Evolutionary conservation across 75 land plant species (phyloP).

Genomic region (Picea sitchensis): DNA sequence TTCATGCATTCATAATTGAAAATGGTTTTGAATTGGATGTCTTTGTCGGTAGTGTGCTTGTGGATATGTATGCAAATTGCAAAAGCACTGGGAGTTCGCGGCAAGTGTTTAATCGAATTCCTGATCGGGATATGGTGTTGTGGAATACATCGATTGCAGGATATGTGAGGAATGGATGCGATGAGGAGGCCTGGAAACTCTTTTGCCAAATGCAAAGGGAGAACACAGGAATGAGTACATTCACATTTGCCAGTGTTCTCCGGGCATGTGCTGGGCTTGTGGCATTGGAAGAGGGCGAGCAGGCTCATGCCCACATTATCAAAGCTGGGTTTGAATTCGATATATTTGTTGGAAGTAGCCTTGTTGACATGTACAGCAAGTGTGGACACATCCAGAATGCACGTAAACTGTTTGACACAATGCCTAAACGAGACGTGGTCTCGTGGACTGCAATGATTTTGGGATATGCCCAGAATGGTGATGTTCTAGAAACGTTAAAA

Average conservation of each 20-base stretch:
- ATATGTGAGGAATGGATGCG: neutral
- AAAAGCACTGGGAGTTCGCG: too few species aligned
- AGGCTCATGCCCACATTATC: slow-evolving; percentile 56
- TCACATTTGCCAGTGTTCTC: slow-evolving; percentile 49
- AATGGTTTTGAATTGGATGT: slow-evolving; percentile 2
- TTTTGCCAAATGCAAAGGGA: slow-evolving; percentile 34
- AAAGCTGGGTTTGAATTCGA: slow-evolving; percentile 49
- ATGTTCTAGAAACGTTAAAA: slow-evolving; percentile 16
- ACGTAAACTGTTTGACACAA: slow-evolving; percentile 32
- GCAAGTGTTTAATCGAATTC: too few species aligned
- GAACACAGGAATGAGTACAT: slow-evolving; percentile 33
- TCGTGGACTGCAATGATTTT: slow-evolving; percentile 48
- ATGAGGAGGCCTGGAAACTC: slow-evolving; percentile 32
- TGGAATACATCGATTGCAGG: slow-evolving; percentile 1
- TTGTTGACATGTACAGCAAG: slow-evolving; percentile 66
- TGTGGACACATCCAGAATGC: slow-evolving; percentile 17
- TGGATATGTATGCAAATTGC: neutral
- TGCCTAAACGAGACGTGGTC: slow-evolving; percentile 19
- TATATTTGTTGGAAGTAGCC: slow-evolving; percentile 55
- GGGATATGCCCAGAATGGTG: slow-evolving; percentile 30
- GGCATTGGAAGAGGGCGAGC: slow-evolving; percentile 60
- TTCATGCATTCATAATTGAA: slow-evolving; percentile 1
- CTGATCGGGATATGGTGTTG: neutral
- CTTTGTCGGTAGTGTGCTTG: neutral
- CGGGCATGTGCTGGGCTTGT: slow-evolving; percentile 46